Evolutionary conservation across 768 basidiomycete genomes (phyloP), one percentile per base, ranked within the genome.

Genomic region (Lactarius deliciosus): DNA sequence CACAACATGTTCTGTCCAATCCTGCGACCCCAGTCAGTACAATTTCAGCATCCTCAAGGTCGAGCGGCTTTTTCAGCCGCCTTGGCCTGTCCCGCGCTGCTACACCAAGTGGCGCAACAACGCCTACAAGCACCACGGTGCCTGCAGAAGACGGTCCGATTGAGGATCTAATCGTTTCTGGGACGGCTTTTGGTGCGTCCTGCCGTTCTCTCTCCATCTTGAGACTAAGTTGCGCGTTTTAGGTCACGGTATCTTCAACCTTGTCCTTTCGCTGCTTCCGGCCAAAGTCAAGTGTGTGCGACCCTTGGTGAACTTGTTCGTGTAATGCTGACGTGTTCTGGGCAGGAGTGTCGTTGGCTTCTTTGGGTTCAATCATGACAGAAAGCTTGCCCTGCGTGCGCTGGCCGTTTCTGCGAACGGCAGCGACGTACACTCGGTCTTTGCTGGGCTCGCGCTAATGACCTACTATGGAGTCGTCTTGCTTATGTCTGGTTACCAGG

Each of bases 381-480:
- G 90, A 30, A 81, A 81, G 63, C 78, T 90, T 0, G 91, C 89
- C 0, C 78, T 93, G 25, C 82, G 82, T 56, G 88, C 91, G 0
- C 79, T 92, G 2, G 83, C 86, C 0, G 83, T 92, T 20, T 83
- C 89, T 8, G 89, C 90, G 4, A 79, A 82, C 3, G 84, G 84
- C 70, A 77, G 78, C 5, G 92, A 93, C 68, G 85, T 90, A 1
- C 92, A 94, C 77, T 79, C 85, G 8, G 85, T 90, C 13, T 92
- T 92, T 73, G 82, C 91, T 28, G 89, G 90, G 16, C 77, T 93
- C n/a, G 83, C 89, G 0, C 76, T 94, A 9, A 92, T 94, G 89
- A 89, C 89, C 3, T 92, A 92, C 72, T 80, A 90, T 61, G 88
- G 91, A 32, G 81, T 87, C 60, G 83, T 92, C 5, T 80, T 92